These are phyloP conservation scores for Beta corolliflora DNA, from an alignment of 179 eudicot genomes.

Conservation along the genomic window DNA sequence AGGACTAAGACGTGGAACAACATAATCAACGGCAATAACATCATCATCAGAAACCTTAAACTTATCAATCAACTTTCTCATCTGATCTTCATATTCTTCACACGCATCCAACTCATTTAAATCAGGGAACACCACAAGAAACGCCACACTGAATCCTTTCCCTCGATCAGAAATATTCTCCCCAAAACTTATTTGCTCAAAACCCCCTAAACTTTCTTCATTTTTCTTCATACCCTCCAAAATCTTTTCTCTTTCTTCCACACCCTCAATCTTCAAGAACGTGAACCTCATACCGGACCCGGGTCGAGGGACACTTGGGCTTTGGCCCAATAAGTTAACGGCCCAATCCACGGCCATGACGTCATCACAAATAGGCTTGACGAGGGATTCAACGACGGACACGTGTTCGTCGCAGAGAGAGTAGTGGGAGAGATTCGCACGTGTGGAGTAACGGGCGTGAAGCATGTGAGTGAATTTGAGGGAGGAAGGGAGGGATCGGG, in stretches of 20 bases:
- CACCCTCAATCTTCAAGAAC: slow-evolving; percentile 19
- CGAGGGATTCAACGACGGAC: slow-evolving; percentile 4
- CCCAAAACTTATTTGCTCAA: slow-evolving; percentile 37
- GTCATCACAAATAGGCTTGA: slow-evolving; percentile 27
- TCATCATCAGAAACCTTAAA: slow-evolving; percentile 7
- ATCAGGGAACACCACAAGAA: slow-evolving; percentile 35
- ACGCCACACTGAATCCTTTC: slow-evolving; percentile 31
- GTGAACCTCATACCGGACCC: slow-evolving; percentile 40
- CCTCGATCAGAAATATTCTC: slow-evolving; percentile 21
- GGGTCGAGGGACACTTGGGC: slow-evolving; percentile 20
- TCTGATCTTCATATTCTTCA: slow-evolving; percentile 41
- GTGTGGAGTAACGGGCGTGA: slow-evolving; percentile 37
- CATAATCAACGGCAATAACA: slow-evolving; percentile 35
- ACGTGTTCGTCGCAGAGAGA: slow-evolving; percentile 17
- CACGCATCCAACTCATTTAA: slow-evolving; percentile 41
- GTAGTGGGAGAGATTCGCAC: slow-evolving; percentile 17
- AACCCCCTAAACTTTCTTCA: slow-evolving; percentile 16
- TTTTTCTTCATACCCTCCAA: slow-evolving; percentile 28
- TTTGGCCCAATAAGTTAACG: neutral
- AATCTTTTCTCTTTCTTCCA: neutral
- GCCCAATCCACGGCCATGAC: slow-evolving; percentile 32
- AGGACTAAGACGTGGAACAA: slow-evolving; percentile 31
- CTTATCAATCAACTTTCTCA: slow-evolving; percentile 27
- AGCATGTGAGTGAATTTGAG: slow-evolving; percentile 41
- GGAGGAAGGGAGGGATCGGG: slow-evolving; percentile 24